Conservation (phyloP, 176 grass and related monocot species). For the Oryza rufipogon region DNA sequence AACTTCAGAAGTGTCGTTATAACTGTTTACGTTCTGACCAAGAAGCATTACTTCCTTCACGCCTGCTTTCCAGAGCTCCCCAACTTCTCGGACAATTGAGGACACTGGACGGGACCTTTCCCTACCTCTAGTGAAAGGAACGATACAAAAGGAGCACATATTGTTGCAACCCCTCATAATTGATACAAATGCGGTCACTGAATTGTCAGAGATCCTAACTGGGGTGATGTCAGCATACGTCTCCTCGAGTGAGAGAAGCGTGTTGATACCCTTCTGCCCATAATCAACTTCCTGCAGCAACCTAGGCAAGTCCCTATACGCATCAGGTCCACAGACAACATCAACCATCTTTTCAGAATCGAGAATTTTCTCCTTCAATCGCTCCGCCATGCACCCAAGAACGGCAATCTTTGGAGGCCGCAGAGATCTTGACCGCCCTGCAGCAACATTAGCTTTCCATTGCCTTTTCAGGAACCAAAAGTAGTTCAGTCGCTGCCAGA, state of each 20-base stretch:
- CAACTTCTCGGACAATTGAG: constrained; percentile 88
- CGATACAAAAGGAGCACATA: constrained; percentile 99
- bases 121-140: constrained; percentile 96
- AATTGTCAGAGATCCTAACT: constrained; percentile 92
- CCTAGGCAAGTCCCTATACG: constrained; percentile 90
- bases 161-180: constrained; percentile 99
- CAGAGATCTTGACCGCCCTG: constrained; percentile 80
- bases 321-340: constrained; percentile 97
- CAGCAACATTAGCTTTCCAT: constrained; percentile 88
- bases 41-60: constrained; percentile 97
- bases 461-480: constrained; percentile 99
- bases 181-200: constrained; percentile 82
- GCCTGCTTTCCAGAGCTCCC: constrained; percentile 75
- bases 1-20: constrained; percentile 83
- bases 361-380: constrained; percentile 95
- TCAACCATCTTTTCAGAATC: constrained; percentile 99
- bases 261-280: constrained; percentile 97
- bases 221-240: constrained; percentile 98
- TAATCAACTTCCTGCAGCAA: constrained; percentile 91
- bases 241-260: constrained; percentile 91
- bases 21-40: constrained; percentile 99
- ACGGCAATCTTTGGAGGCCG: constrained; percentile 89
- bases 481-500: constrained; percentile 98
- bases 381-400: constrained; percentile 96
- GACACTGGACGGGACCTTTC: constrained; percentile 88